A percentile compares a stretch with the other conserved stretches of the same genome.
Evolutionary conservation across 2,329 filamentous ascomycete genomes (phyloP).

Genomic region (Escovopsis sp.): DNA sequence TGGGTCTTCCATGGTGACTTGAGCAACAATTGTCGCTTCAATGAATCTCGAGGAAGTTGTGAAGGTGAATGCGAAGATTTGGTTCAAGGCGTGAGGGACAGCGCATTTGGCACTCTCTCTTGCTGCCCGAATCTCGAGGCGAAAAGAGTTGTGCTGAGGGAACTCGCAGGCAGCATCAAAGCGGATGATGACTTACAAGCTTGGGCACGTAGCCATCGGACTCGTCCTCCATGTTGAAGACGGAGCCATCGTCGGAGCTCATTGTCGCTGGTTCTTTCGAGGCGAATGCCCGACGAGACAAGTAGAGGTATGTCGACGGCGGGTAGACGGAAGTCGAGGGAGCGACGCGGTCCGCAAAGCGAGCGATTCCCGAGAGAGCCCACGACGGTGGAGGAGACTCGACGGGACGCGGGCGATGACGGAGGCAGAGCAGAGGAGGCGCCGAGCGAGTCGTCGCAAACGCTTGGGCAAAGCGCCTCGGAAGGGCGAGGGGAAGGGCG

Average conservation of each 20-base stretch:
- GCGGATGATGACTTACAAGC: conserved; percentile 16
- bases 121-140: background rate
- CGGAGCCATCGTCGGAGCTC: conserved; percentile 43
- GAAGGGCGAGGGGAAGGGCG: conserved; percentile 9
- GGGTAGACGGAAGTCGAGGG: background rate
- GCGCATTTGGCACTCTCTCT: background rate
- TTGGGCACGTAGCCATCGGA: conserved; percentile 27
- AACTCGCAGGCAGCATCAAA: background rate
- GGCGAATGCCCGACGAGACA: background rate
- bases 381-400: conserved; percentile 8
- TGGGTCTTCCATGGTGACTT: background rate
- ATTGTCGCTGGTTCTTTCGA: conserved; percentile 22
- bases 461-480: conserved; percentile 13
- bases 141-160: background rate
- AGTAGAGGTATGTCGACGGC: background rate
- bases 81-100: too few species aligned
- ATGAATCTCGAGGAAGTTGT: background rate
- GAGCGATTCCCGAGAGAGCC: conserved; percentile 7
- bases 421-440: conserved; percentile 6
- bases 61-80: too few species aligned
- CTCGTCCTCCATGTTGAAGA: conserved; percentile 25
- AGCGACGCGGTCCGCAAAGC: conserved; percentile 5
- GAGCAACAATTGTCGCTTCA: background rate
- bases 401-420: conserved; percentile 10
- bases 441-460: conserved; percentile 8